A percentile compares a stretch with the other conserved stretches of the same genome.
Conservation (phyloP, 805 yeast species). For the Ogataea chonburiensis region DNA sequence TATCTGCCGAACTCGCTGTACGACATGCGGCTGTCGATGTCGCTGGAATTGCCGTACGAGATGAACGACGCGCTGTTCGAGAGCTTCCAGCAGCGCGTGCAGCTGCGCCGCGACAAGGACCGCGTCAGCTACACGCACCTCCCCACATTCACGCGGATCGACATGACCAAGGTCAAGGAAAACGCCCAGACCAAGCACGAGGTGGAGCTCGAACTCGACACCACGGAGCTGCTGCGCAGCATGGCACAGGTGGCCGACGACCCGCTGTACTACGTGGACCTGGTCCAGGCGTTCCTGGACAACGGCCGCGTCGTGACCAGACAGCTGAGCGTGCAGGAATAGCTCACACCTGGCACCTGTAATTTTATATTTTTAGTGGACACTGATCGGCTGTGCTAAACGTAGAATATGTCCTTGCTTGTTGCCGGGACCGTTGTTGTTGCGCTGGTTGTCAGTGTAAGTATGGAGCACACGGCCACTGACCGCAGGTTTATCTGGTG, state of each 20-base stretch:
- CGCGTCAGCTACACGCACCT: slow-evolving; percentile 70
- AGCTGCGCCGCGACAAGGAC: slow-evolving; percentile 64
- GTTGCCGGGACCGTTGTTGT: slow-evolving; percentile 1
- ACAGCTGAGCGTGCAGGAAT: slow-evolving; percentile 31
- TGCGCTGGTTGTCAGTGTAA: slow-evolving; percentile 5
- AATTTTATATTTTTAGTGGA: neutral
- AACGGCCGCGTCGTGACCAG: slow-evolving; percentile 39
- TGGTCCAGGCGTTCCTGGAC: slow-evolving; percentile 46
- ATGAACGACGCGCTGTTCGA: slow-evolving; percentile 51
- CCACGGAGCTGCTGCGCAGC: slow-evolving; percentile 31
- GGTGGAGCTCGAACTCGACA: slow-evolving; percentile 36
- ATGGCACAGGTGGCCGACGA: slow-evolving; percentile 35
- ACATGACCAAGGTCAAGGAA: slow-evolving; percentile 59
- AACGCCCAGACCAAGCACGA: slow-evolving; percentile 32
- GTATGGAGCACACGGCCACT: slow-evolving; percentile 1
- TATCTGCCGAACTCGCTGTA: slow-evolving; percentile 74
- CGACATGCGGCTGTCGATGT: slow-evolving; percentile 74
- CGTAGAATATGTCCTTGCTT: slow-evolving; percentile 5
- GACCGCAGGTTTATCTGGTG: slow-evolving; percentile 36
- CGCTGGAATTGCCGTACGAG: slow-evolving; percentile 72
- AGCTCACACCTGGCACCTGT: slow-evolving; percentile 1
- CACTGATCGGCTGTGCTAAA: slow-evolving; percentile 1
- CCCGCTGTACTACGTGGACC: slow-evolving; percentile 43
- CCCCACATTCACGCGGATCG: slow-evolving; percentile 72
- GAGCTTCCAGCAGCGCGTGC: slow-evolving; percentile 48